phyloP scores from a whole-genome alignment of 1,139 yeast genomes.

The Candida buenavistaensis region DNA sequence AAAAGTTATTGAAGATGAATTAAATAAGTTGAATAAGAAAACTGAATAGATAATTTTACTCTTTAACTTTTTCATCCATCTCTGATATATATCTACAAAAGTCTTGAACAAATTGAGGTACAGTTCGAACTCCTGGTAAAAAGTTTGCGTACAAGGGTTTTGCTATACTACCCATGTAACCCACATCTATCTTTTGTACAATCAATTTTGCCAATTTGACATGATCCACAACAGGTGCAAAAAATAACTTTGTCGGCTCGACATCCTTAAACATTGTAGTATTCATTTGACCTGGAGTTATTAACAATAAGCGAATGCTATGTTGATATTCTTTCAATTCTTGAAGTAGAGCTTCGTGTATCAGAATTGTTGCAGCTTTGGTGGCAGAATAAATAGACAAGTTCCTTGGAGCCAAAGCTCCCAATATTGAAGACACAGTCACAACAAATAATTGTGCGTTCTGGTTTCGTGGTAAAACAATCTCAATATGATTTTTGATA shows the following conservation, averaged over 20 bases:
- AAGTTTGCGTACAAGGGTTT: slow-evolving; percentile 63
- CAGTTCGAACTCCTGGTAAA: slow-evolving; percentile 49
- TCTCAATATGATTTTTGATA: slow-evolving; percentile 28
- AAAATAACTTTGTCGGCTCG: slow-evolving; percentile 52
- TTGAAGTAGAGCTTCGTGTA: slow-evolving; percentile 58
- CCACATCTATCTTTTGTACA: slow-evolving; percentile 37
- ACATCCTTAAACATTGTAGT: slow-evolving; percentile 66
- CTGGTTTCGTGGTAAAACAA: slow-evolving; percentile 14
- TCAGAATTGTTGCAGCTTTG: slow-evolving; percentile 60
- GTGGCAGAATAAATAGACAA: slow-evolving; percentile 66
- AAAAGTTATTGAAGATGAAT: slow-evolving; percentile 27
- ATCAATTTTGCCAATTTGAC: slow-evolving; percentile 44
- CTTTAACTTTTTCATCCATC: slow-evolving; percentile 46
- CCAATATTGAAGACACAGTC: slow-evolving; percentile 68
- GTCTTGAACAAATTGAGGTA: slow-evolving; percentile 52
- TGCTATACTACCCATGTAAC: slow-evolving; percentile 54
- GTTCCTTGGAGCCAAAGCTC: slow-evolving; percentile 68
- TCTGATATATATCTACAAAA: slow-evolving; percentile 50
- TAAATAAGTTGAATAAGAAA: slow-evolving; percentile 24
- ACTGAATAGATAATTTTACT: slow-evolving; percentile 8
- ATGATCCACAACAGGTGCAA: slow-evolving; percentile 63
- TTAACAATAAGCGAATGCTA: slow-evolving; percentile 46
- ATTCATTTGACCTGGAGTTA: slow-evolving; percentile 67
- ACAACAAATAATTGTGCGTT: slow-evolving; percentile 49
- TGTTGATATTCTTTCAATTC: slow-evolving; percentile 36